Evolutionary conservation across 1,139 yeast species (phyloP).

Genomic region (Suhomyces chickasaworum): DNA sequence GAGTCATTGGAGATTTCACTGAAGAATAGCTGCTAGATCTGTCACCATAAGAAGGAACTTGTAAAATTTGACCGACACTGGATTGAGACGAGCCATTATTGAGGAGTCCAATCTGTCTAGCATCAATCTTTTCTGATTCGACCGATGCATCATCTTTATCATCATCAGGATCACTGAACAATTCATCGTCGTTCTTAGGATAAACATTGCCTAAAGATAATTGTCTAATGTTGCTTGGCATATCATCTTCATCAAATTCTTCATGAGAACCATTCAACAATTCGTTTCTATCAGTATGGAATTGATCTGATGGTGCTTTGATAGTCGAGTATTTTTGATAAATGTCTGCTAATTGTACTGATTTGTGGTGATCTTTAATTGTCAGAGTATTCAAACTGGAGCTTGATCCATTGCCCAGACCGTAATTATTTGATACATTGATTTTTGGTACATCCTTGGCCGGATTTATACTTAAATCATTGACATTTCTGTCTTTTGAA

Average conservation of each 20-base stretch:
- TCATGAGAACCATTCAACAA: conserved; percentile 42
- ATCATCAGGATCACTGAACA: conserved; percentile 41
- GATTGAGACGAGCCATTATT: conserved; percentile 13
- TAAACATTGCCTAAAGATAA: conserved; percentile 33
- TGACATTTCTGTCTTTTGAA: conserved; percentile 12
- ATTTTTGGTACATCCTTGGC: conserved; percentile 8
- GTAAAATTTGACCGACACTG: conserved; percentile 13
- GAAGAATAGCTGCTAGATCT: conserved; percentile 44
- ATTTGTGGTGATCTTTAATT: conserved; percentile 28
- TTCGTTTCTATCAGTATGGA: conserved; percentile 29
- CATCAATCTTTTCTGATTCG: conserved; percentile 30
- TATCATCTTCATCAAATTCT: conserved; percentile 36
- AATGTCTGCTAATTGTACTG: conserved; percentile 47
- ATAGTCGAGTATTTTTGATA: conserved; percentile 48
- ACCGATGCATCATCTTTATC: conserved; percentile 22
- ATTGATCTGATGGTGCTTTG: conserved; percentile 47
- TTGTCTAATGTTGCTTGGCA: conserved; percentile 37
- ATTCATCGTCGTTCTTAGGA: conserved; percentile 42
- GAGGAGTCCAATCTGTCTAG: conserved; percentile 29
- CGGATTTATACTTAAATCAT: conserved; percentile 17
- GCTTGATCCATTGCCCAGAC: neutral
- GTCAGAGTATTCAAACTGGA: conserved; percentile 5
- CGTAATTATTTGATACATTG: conserved; percentile 1
- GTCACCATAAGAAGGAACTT: conserved; percentile 31
- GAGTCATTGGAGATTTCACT: conserved; percentile 53